A percentile compares a stretch with the other conserved stretches of the same genome.
These are phyloP conservation scores for Salix purpurea DNA, from an alignment of 345 rosid genomes.

Conservation along the genomic window DNA sequence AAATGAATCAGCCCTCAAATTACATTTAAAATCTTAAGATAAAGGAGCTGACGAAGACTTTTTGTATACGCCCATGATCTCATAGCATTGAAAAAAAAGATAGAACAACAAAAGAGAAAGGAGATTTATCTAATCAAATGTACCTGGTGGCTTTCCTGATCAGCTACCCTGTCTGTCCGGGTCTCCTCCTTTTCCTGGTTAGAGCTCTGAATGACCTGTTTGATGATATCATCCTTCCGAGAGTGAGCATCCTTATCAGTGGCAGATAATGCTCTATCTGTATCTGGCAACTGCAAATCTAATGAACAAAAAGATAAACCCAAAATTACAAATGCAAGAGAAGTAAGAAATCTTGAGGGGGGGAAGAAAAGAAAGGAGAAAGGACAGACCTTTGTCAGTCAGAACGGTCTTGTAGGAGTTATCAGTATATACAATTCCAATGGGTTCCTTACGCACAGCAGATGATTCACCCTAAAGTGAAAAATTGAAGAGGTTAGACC, in stretches of 20 bases:
- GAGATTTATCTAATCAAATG: neutral
- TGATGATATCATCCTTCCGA: slow-evolving; percentile 41
- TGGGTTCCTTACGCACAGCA: slow-evolving; percentile 41
- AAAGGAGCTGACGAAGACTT: slow-evolving; percentile 10
- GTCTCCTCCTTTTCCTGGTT: neutral
- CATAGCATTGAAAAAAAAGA: neutral
- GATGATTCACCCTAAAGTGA: slow-evolving; percentile 48
- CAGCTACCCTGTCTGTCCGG: neutral
- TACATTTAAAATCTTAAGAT: neutral
- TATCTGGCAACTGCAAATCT: slow-evolving; percentile 31
- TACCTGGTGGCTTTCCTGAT: slow-evolving; percentile 9
- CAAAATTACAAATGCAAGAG: neutral
- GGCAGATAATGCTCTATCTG: too few relatives aligned
- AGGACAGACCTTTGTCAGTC: slow-evolving; percentile 5
- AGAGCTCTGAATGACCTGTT: slow-evolving; percentile 41
- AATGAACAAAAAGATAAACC: slow-evolving; percentile 8
- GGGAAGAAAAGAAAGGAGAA: neutral
- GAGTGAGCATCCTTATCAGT: slow-evolving; percentile 45
- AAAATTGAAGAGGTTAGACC: slow-evolving; percentile 29
- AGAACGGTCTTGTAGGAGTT: neutral
- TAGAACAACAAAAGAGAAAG: neutral
- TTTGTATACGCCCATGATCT: neutral
- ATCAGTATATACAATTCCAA: slow-evolving; percentile 53
- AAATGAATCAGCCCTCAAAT: slow-evolving; percentile 3
- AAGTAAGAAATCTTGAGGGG: neutral